phyloP scores from a whole-genome alignment of 257 asterid genomes.

The Dorcoceras hygrometricum region DNA sequence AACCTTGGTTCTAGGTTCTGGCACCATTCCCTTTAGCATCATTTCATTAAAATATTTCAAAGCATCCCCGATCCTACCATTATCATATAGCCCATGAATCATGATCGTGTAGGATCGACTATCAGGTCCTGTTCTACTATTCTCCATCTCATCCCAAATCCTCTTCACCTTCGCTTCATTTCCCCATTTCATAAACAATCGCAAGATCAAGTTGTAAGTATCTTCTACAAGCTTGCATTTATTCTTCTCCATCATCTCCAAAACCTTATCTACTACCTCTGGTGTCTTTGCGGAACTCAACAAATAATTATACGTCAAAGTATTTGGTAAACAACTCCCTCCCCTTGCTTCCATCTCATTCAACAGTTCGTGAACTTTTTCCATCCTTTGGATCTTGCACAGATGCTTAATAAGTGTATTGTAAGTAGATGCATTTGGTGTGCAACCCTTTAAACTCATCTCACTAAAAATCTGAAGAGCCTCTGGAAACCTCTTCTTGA shows the following conservation, averaged over 20 bases:
- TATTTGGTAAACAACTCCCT: conserved; percentile 46
- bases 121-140: conserved; percentile 66
- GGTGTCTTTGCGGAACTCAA: conserved; percentile 45
- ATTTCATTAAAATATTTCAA: conserved; percentile 54
- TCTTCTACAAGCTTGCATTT: conserved; percentile 50
- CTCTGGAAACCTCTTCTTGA: conserved; percentile 81
- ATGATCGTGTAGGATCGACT: conserved; percentile 64
- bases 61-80: conserved; percentile 43
- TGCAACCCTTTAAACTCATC: conserved; percentile 49
- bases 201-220: conserved; percentile 56
- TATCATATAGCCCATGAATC: conserved; percentile 55
- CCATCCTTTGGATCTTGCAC: conserved; percentile 65
- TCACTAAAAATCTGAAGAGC: conserved; percentile 53
- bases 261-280: conserved; percentile 46
- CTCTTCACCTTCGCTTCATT: conserved; percentile 33
- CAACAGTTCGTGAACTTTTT: conserved; percentile 55
- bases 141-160: conserved; percentile 72
- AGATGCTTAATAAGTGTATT: conserved; percentile 65
- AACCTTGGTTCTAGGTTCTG: conserved; percentile 55
- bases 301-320: conserved; percentile 51
- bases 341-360: conserved; percentile 58
- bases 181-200: conserved; percentile 67
- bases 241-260: conserved; percentile 55
- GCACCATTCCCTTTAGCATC: conserved; percentile 53
- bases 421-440: conserved; percentile 58